Base-by-base conservation (phyloP, 805 yeast genomes). In the Starmera caribaea region DNA sequence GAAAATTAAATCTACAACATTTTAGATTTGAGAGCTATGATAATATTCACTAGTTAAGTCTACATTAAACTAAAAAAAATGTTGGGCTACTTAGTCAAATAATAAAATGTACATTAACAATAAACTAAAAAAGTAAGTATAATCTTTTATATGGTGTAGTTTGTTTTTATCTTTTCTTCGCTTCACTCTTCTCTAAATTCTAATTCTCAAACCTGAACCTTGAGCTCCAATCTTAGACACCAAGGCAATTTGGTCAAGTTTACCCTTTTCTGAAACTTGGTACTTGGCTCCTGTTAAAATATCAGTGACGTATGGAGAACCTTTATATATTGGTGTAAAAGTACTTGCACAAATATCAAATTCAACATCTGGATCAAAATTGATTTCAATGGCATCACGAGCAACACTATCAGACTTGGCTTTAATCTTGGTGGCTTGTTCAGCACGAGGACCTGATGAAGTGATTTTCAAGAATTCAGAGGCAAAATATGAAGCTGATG, bases 271-370 rank as follows among this genome's bases (percentile, higher is more conserved):
- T 41, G 75, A 70, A 8, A 77, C 68, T 48, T 82, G 83, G 57
- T 92, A 94, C 57, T 74, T 78, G 40, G 97, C 95, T 40, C 95
- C 95, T 17, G 95, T 87, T 48, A 94, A 66, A 14, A 95, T 86
- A 55, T 92, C 97, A 24, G 73, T 53, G 27, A 75, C 88, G 38
- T 49, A 50, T 31, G 83, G 80, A 27, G 80, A 64, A 14, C 88
- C 92, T 48, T 73, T 72, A 62, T 89, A 90, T 41, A 92, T 85
- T 37, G 98, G 98, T 8, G 96, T 84, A 54, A 72, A 75, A 15
- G 95, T 78, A 13, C 81, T 72, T 14, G 95, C 84, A 68, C 97
- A 92, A 42, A 92, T 79, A 38, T 83, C 92, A 59, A 89, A 89
- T 41, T 84, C 88, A 3, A 95, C 90, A 58, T 79, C 83, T 40